Evolutionary conservation across 2,329 filamentous ascomycete species (phyloP), one percentile per base, ranked within the genome.

Genomic region (Botryotinia narcissicola): DNA sequence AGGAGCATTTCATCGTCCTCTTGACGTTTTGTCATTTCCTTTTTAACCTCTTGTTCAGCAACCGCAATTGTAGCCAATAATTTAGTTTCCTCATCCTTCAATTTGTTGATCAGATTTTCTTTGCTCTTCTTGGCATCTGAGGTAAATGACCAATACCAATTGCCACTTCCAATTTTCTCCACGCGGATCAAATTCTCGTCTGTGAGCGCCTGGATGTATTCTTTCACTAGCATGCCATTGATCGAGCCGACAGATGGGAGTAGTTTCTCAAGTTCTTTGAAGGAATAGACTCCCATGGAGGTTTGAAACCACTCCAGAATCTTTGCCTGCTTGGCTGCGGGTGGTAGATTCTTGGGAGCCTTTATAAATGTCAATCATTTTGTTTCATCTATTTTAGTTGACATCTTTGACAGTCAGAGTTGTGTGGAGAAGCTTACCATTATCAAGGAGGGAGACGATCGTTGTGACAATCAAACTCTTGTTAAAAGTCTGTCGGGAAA

Each of bases 111-210:
- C 46, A 81, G 77, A 29, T 80, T 81, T 70, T 83, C 80, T 64
- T 85, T 86, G 79, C 84, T 86, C 78, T 87, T 80, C 77, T 80
- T 81, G 16, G 79, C 87, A 71, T 91, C 88, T 42, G 85, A 88
- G 29, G 82, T 84, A 79, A 92, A 92, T 75, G 85, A 87, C 90
- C 90, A 92, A 82, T 92, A 92, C 90, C 90, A 92, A 80, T 92
- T 92, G 42, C 89, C 90, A 75, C 86, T 90, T 61, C 90, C 90
- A 77, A 92, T 92, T 81, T 92, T 92, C 82, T 92, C 90, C 42
- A 91, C 87, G 29, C 86, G 86, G 75, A 92, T 87, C 77, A 87
- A 85, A 77, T 84, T 85, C 73, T 92, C 90, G 78, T 91, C 89
- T 14, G 84, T 83, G 32, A 92, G 85, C 7, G 85, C 83, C 79